phyloP scores from a whole-genome alignment of 2,329 filamentous ascomycete species.

The Aotearoamyces nothofagi region DNA sequence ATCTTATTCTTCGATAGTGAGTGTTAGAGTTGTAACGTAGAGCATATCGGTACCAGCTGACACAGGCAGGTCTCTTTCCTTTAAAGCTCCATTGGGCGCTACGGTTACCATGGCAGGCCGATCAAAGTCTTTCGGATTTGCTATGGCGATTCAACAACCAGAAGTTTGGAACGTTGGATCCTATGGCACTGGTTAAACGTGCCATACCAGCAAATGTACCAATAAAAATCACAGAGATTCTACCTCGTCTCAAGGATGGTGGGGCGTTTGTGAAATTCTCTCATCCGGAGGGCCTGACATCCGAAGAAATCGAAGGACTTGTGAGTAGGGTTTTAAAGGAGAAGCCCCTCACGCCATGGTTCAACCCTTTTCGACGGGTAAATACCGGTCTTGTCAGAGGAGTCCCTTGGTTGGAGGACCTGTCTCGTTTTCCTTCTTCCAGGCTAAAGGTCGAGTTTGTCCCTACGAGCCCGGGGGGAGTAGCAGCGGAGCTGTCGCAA shows the following conservation, averaged over 20 bases:
- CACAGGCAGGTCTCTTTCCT: conserved; percentile 65
- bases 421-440: conserved; percentile 66
- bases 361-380: conserved; percentile 65
- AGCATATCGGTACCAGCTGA: conserved; percentile 41
- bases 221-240: conserved; percentile 62
- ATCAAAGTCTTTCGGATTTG: conserved; percentile 29
- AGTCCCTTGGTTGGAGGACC: conserved; percentile 84
- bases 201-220: conserved; percentile 47
- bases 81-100: conserved; percentile 53
- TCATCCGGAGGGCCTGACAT: conserved; percentile 26
- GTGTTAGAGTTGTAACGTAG: conserved; percentile 15
- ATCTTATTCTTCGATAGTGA: conserved; percentile 83
- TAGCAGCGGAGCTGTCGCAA: conserved; percentile 66
- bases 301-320: conserved; percentile 40
- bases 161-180: conserved; percentile 36
- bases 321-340: conserved; percentile 49
- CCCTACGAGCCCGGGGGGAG: conserved; percentile 51
- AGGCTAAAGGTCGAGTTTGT: conserved; percentile 76
- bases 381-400: conserved; percentile 63
- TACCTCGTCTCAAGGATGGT: conserved; percentile 79
- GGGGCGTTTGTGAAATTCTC: conserved; percentile 85
- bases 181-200: conserved; percentile 35
- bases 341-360: conserved; percentile 72
- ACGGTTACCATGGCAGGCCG: conserved; percentile 31
- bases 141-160: conserved; percentile 35